Conservation (phyloP, 2,329 filamentous ascomycete species). For the Seiridium cupressi region DNA sequence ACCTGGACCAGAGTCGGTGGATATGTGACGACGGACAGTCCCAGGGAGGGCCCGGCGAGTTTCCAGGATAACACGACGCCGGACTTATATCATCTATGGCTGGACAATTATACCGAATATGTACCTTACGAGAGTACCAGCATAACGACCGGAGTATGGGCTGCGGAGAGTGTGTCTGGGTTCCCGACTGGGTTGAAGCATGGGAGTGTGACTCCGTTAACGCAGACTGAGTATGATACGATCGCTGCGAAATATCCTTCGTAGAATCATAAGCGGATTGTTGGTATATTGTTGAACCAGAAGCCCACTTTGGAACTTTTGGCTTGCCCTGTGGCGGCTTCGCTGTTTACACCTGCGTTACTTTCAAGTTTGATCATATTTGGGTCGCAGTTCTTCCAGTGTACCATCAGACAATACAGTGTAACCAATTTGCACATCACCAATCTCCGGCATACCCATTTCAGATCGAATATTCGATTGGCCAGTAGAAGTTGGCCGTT, state of each 20-base stretch:
- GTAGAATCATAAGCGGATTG: constrained; percentile 6
- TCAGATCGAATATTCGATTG: too few relatives aligned
- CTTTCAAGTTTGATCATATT: too few relatives aligned
- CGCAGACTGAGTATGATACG: constrained; percentile 37
- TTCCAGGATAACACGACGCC: constrained; percentile 34
- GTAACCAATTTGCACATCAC: too few relatives aligned
- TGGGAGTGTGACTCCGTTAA: constrained; percentile 44
- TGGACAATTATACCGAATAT: constrained; percentile 45
- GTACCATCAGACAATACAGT: too few relatives aligned
- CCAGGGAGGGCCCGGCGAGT: constrained; percentile 34
- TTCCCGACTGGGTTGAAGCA: constrained; percentile 46
- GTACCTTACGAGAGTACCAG: constrained; percentile 40
- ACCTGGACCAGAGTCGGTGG: constrained; percentile 40
- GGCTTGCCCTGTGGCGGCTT: too few relatives aligned
- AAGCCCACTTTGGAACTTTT: too few relatives aligned
- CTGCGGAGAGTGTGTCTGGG: constrained; percentile 29
- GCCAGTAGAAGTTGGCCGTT: too few relatives aligned
- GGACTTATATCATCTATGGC: constrained; percentile 36
- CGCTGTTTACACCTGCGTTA: too few relatives aligned
- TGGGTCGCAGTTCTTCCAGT: too few relatives aligned
- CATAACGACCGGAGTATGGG: constrained; percentile 36
- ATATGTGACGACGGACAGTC: constrained; percentile 28
- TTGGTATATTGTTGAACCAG: neutral
- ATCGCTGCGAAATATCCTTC: constrained; percentile 18
- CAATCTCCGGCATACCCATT: too few relatives aligned